Evolutionary conservation across 1,284 basidiomycete species (phyloP).

Genomic region (Schizopora paradoxa): DNA sequence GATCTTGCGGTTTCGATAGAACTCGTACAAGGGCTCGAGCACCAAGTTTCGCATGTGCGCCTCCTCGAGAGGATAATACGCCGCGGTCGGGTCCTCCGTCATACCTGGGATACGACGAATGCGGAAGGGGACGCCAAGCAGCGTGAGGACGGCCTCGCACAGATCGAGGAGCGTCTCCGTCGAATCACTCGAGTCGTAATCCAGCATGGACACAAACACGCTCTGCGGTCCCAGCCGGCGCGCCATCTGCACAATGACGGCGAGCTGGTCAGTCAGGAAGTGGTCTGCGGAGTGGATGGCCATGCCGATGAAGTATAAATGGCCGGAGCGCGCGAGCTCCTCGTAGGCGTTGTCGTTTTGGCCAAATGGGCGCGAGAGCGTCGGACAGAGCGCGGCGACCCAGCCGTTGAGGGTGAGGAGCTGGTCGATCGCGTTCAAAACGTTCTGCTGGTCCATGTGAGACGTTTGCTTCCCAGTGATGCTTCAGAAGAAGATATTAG

Average conservation of each 20-base stretch:
- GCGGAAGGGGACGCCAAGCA: slow-evolving; percentile 86
- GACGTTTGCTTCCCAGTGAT: slow-evolving; percentile 78
- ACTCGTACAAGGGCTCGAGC: slow-evolving; percentile 84
- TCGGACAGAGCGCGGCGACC: slow-evolving; percentile 95
- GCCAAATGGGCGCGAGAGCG: slow-evolving; percentile 84
- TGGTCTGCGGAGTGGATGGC: slow-evolving; percentile 95
- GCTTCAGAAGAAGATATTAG: slow-evolving; percentile 32
- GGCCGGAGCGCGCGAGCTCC: slow-evolving; percentile 74
- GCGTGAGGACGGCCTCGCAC: slow-evolving; percentile 86
- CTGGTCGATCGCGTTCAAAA: slow-evolving; percentile 83
- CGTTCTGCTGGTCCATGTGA: slow-evolving; percentile 83
- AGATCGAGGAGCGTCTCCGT: slow-evolving; percentile 89
- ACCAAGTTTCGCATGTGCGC: slow-evolving; percentile 88
- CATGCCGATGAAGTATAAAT: slow-evolving; percentile 90
- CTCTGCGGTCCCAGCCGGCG: slow-evolving; percentile 82
- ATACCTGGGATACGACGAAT: slow-evolving; percentile 84
- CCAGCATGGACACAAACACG: slow-evolving; percentile 93
- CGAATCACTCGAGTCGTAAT: slow-evolving; percentile 89
- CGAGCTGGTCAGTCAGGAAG: slow-evolving; percentile 93
- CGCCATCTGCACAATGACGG: slow-evolving; percentile 90
- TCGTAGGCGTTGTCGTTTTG: slow-evolving; percentile 86
- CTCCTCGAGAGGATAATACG: slow-evolving; percentile 92
- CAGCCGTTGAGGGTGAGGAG: slow-evolving; percentile 92
- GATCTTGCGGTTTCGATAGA: slow-evolving; percentile 70
- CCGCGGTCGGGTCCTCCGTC: slow-evolving; percentile 78